Conservation (phyloP, 2,329 filamentous ascomycete species). For the Didymella lethalis region DNA sequence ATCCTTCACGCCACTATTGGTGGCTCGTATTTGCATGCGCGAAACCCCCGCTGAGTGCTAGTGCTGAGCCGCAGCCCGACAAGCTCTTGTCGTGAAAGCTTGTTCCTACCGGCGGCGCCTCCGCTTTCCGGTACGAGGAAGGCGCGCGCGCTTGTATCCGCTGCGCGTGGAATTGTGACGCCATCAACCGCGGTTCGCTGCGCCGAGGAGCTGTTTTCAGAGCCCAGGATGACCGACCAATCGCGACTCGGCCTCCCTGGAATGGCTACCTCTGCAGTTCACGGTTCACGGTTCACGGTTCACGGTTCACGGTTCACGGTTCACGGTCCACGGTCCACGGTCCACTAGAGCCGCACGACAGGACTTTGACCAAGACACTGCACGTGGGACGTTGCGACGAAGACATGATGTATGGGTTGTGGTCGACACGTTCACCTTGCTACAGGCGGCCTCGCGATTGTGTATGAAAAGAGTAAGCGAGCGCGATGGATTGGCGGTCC, state of each 20-base stretch:
- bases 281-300: too few species aligned
- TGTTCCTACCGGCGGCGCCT: conserved; percentile 1
- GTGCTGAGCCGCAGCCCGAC: neutral
- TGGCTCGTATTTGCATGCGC: neutral
- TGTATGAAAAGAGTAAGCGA: neutral
- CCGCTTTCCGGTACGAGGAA: neutral
- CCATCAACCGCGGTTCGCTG: neutral
- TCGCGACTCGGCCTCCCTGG: neutral
- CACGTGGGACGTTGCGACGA: neutral
- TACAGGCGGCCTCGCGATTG: conserved; percentile 3
- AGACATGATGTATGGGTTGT: neutral
- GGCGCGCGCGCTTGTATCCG: neutral
- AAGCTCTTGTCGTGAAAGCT: conserved; percentile 4
- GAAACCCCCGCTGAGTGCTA: neutral
- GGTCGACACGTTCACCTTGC: neutral
- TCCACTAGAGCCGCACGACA: neutral
- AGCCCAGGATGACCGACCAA: neutral
- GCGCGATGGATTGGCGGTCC: neutral
- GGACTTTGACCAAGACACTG: neutral
- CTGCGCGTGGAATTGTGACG: neutral
- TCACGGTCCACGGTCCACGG: too few species aligned
- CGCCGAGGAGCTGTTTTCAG: neutral
- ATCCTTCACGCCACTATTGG: neutral
- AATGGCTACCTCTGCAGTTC: neutral
- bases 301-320: too few species aligned